Percentiles rank a stretch among this genome's conserved stretches.
Conservation (phyloP, 2,329 filamentous ascomycete genomes). For the Nannizziopsis barbatae region DNA sequence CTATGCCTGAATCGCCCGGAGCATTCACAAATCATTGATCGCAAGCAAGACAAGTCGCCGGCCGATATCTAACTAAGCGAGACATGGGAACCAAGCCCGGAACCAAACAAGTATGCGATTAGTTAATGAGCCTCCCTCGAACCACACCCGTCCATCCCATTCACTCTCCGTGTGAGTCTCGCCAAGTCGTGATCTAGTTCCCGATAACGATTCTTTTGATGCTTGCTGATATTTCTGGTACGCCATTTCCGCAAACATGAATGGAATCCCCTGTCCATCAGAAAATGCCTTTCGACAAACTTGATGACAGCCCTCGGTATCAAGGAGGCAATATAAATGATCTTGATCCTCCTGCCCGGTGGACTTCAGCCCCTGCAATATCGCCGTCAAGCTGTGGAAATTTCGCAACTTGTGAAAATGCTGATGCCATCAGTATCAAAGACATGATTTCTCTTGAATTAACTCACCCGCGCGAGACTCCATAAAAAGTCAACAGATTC, state of each 20-base stretch:
- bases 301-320: neutral
- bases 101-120: too few relatives aligned
- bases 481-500: neutral
- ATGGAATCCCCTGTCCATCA: neutral
- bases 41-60: too few relatives aligned
- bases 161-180: neutral
- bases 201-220: neutral
- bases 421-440: neutral
- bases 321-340: neutral
- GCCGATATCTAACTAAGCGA: too few relatives aligned
- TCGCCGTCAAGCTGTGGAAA: conserved; percentile 6
- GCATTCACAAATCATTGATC: too few relatives aligned
- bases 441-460: neutral
- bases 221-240: too few relatives aligned
- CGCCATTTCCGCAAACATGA: neutral
- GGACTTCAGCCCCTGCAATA: neutral
- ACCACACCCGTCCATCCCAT: neutral
- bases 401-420: neutral
- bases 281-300: neutral
- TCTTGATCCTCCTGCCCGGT: neutral
- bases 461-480: conserved; percentile 1
- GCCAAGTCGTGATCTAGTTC: conserved; percentile 1
- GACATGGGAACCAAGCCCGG: too few relatives aligned
- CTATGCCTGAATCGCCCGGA: too few relatives aligned
- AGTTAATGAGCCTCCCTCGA: too few relatives aligned